Evolutionary conservation across 1,284 basidiomycete genomes (phyloP).

Genomic region (Sanghuangporus baumii): DNA sequence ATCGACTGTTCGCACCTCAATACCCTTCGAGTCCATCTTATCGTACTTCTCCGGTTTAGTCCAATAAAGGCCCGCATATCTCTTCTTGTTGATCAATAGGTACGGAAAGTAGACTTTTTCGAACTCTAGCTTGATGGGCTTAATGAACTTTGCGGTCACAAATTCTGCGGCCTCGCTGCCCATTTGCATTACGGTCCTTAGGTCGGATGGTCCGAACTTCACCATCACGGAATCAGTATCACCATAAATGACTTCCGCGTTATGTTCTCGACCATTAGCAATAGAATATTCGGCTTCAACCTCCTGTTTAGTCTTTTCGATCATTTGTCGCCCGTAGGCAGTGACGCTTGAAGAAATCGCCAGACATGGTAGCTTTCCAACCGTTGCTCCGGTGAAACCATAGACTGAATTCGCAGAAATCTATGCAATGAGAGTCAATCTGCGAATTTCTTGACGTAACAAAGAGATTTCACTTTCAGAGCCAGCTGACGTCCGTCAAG

Average conservation of each 20-base stretch:
- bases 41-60: conserved; percentile 90
- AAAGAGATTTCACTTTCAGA: conserved; percentile 59
- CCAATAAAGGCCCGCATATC: conserved; percentile 96
- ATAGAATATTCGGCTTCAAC: conserved; percentile 86
- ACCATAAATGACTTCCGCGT: conserved; percentile 92
- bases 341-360: conserved; percentile 92
- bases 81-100: conserved; percentile 93
- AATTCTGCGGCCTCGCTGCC: conserved; percentile 91
- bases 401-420: conserved; percentile 98
- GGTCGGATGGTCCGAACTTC: conserved; percentile 84
- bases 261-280: conserved; percentile 79
- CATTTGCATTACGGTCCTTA: conserved; percentile 81
- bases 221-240: conserved; percentile 99
- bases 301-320: conserved; percentile 90
- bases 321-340: conserved; percentile 95
- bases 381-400: conserved; percentile 93
- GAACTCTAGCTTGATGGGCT: conserved; percentile 96
- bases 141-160: conserved; percentile 88
- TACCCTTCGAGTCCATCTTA: conserved; percentile 98
- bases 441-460: background rate
- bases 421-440: conserved; percentile 34
- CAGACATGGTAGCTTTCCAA: conserved; percentile 91
- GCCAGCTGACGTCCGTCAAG: conserved; percentile 93
- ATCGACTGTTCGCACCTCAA: conserved; percentile 62
- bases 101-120: conserved; percentile 98